These are phyloP conservation scores for Suhomyces sp. DNA, from an alignment of 805 yeast species.

Conservation along the genomic window DNA sequence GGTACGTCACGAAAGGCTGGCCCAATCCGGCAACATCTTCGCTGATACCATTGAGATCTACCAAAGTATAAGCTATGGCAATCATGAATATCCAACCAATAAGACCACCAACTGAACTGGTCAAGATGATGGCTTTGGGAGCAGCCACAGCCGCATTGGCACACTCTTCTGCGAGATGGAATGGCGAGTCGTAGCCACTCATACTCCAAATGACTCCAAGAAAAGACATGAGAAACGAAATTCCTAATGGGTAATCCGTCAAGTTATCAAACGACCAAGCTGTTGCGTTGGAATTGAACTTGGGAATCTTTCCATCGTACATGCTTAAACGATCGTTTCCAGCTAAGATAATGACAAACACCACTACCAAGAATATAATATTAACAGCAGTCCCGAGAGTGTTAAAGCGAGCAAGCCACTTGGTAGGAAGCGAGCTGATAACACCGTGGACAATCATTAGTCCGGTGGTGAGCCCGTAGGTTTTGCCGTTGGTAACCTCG, in stretches of 20 bases:
- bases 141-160: slow-evolving; percentile 61
- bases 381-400: slow-evolving; percentile 49
- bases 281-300: slow-evolving; percentile 45
- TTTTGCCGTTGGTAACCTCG: slow-evolving; percentile 46
- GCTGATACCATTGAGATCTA: slow-evolving; percentile 46
- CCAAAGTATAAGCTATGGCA: slow-evolving; percentile 60
- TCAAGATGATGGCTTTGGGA: slow-evolving; percentile 64
- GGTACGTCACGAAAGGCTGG: slow-evolving; percentile 58
- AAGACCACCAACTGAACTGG: slow-evolving; percentile 52
- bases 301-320: slow-evolving; percentile 31
- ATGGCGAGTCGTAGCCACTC: slow-evolving; percentile 75
- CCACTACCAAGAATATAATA: slow-evolving; percentile 47
- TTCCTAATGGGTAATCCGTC: slow-evolving; percentile 64
- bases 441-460: slow-evolving; percentile 46
- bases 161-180: slow-evolving; percentile 73
- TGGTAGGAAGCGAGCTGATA: slow-evolving; percentile 54
- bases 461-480: slow-evolving; percentile 51
- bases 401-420: slow-evolving; percentile 51
- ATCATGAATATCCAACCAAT: slow-evolving; percentile 57
- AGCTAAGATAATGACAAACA: slow-evolving; percentile 52
- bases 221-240: slow-evolving; percentile 55
- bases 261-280: slow-evolving; percentile 59
- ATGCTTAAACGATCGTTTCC: slow-evolving; percentile 44
- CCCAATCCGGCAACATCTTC: slow-evolving; percentile 49
- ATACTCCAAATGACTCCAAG: slow-evolving; percentile 67